Percentiles rank a stretch among this genome's conserved stretches.
Conservation (phyloP, 176 grass and related monocot genomes). For the Carex littledalei region DNA sequence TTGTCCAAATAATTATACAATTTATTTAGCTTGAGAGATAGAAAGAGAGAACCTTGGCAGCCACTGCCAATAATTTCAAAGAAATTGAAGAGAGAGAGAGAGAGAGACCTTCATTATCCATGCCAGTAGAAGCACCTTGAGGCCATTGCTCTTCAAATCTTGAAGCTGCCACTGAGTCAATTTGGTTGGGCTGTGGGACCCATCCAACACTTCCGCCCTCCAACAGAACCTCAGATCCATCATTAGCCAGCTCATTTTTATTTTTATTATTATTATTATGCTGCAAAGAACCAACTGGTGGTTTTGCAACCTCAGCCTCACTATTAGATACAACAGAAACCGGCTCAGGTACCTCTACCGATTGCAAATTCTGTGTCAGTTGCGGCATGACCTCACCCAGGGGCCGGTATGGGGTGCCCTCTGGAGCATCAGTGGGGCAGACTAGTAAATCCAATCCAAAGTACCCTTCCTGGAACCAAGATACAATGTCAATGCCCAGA, state of each 20-base stretch:
- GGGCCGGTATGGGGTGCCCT: slow-evolving; percentile 55
- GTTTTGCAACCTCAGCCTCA: slow-evolving; percentile 38
- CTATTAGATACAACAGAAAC: neutral
- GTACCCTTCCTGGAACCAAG: slow-evolving; percentile 93
- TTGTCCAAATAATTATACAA: neutral
- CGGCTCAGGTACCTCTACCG: neutral
- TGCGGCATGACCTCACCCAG: slow-evolving; percentile 84
- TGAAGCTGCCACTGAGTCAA: slow-evolving; percentile 4
- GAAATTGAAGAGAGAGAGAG: no score
- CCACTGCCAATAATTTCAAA: no score
- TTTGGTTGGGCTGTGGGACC: neutral
- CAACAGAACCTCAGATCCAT: neutral
- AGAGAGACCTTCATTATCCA: slow-evolving; percentile 22
- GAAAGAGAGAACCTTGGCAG: neutral
- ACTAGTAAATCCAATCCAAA: slow-evolving; percentile 88
- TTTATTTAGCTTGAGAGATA: neutral
- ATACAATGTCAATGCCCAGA: slow-evolving; percentile 74
- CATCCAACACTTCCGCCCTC: neutral
- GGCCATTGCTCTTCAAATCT: slow-evolving; percentile 22
- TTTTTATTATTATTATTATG: neutral
- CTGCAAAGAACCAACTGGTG: slow-evolving; percentile 43
- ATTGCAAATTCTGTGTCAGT: slow-evolving; percentile 45
- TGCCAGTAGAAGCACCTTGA: slow-evolving; percentile 11
- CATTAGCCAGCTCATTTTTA: neutral
- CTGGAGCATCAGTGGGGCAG: slow-evolving; percentile 57